A percentile compares a stretch with the other conserved stretches of the same genome.
phyloP scores from a whole-genome alignment of 225 moss, liverwort and hornwort genomes.

The Polytrichum commune region DNA sequence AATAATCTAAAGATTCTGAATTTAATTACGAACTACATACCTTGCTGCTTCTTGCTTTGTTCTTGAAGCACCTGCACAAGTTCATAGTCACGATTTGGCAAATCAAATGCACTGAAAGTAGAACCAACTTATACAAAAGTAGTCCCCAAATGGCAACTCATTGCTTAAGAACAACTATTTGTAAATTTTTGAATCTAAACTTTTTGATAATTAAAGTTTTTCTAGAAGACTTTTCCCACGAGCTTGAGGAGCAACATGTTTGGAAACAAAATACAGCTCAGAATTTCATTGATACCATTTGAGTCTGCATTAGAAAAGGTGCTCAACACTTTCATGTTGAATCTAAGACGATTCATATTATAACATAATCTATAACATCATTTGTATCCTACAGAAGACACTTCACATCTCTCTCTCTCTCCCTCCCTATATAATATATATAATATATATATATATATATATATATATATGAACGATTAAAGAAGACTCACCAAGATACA shows the following conservation, averaged over 20 bases:
- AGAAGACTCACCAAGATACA: constrained; percentile 4
- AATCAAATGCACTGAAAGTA: too few species aligned
- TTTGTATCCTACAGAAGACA: neutral
- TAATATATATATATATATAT: too few species aligned
- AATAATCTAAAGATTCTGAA: neutral
- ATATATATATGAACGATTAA: neutral
- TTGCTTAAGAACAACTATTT: too few species aligned
- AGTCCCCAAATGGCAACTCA: too few species aligned
- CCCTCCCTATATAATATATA: too few species aligned
- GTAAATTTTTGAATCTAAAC: neutral
- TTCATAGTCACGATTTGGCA: too few species aligned
- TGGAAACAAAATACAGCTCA: neutral
- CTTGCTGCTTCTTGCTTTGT: constrained; percentile 28
- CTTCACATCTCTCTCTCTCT: too few species aligned
- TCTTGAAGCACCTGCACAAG: constrained; percentile 22
- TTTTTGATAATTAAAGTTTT: neutral
- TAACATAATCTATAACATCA: neutral
- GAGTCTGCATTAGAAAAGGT: too few species aligned
- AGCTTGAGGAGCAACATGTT: neutral
- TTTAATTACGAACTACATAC: constrained; percentile 5
- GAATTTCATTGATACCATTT: neutral
- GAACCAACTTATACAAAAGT: too few species aligned
- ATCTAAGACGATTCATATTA: too few species aligned
- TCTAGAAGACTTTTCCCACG: neutral
- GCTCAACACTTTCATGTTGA: too few species aligned